A percentile compares a stretch with the other conserved stretches of the same genome.
phyloP scores from a whole-genome alignment of 345 rosid species.

The Populus deltoides region DNA sequence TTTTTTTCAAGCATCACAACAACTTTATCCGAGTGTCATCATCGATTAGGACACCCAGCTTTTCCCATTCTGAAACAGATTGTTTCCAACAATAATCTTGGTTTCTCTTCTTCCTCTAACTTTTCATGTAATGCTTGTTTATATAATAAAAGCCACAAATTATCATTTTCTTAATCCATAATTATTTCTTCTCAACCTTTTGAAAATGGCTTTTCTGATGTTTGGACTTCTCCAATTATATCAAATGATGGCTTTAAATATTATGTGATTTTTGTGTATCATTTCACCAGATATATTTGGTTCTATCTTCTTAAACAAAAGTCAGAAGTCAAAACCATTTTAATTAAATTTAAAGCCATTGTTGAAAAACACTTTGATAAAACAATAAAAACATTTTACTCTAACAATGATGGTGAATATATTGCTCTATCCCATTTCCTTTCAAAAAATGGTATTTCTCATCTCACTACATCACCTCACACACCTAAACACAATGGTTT shows the following conservation, averaged over 20 bases:
- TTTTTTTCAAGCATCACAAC: background rate
- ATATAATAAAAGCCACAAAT: too few species aligned
- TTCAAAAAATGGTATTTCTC: background rate
- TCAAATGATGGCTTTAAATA: too few species aligned
- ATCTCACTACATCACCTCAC: background rate
- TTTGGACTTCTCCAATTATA: background rate
- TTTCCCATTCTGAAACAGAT: fast-evolving
- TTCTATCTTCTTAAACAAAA: background rate
- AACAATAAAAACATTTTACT: too few species aligned
- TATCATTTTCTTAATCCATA: background rate
- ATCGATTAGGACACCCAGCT: background rate
- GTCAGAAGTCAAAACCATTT: background rate
- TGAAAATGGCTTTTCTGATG: background rate
- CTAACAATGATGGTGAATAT: background rate
- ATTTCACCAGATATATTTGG: background rate
- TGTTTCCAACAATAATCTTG: background rate
- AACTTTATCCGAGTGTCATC: background rate
- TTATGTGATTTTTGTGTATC: background rate
- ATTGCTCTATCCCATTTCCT: background rate
- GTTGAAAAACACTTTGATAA: too few species aligned
- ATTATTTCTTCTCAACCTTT: background rate
- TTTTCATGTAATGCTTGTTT: background rate
- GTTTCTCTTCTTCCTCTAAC: fast-evolving
- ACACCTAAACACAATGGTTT: background rate
- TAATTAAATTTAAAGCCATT: too few species aligned